Percentiles rank a stretch among this genome's conserved stretches.
Conservation (phyloP, 176 grass and related monocot genomes). For the Puya raimondii region DNA sequence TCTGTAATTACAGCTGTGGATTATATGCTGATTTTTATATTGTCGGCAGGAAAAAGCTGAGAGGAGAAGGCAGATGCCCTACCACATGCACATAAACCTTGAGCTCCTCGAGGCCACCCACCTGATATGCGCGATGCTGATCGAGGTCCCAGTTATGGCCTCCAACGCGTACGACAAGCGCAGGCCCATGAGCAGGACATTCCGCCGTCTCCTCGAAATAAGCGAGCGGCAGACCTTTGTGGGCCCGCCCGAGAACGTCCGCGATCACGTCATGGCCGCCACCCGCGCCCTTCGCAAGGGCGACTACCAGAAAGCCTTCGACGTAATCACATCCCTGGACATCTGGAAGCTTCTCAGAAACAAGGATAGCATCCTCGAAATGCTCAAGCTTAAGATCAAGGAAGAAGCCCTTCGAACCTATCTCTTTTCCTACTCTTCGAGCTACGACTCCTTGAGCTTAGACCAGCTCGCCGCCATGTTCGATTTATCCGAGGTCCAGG, state of each 20-base stretch:
- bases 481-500: conserved; percentile 58
- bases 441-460: conserved; percentile 65
- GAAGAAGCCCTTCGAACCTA: conserved; percentile 88
- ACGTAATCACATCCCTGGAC: conserved; percentile 56
- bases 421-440: conserved; percentile 66
- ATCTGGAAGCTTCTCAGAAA: conserved; percentile 89
- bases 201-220: conserved; percentile 88
- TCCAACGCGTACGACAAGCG: conserved; percentile 60
- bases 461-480: conserved; percentile 78
- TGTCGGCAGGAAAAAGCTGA: conserved; percentile 79
- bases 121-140: conserved; percentile 88
- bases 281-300: conserved; percentile 71
- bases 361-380: conserved; percentile 65
- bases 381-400: conserved; percentile 83
- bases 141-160: conserved; percentile 89
- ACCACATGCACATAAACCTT: conserved; percentile 99
- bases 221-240: conserved; percentile 88
- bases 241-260: conserved; percentile 82
- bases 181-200: conserved; percentile 71
- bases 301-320: conserved; percentile 61
- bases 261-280: conserved; percentile 89
- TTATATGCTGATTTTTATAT: not conserved
- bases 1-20: no score
- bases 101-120: conserved; percentile 92
- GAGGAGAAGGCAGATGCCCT: conserved; percentile 93